These are phyloP conservation scores for Rhodosporidiobolus odoratus DNA, from an alignment of 768 basidiomycete species.

Conservation along the genomic window DNA sequence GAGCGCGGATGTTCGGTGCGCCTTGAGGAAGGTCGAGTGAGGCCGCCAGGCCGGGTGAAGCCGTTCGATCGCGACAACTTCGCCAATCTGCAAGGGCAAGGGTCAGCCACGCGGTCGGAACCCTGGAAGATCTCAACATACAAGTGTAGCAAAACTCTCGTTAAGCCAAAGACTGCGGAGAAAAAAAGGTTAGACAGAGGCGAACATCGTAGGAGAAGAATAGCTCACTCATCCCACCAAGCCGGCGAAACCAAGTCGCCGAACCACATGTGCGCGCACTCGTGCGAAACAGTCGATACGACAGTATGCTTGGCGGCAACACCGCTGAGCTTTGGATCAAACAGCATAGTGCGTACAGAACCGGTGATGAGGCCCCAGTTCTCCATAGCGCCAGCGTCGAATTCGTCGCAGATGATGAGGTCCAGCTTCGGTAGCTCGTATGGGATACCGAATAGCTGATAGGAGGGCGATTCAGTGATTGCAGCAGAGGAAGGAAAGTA, in stretches of 20 bases:
- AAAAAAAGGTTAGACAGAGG: too few relatives aligned
- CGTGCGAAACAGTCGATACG: conserved; percentile 15
- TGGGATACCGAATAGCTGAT: conserved; percentile 66
- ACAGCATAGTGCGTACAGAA: conserved; percentile 56
- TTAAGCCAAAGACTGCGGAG: conserved; percentile 45
- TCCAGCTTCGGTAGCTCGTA: conserved; percentile 16
- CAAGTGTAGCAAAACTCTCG: conserved; percentile 24
- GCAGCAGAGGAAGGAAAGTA: too few relatives aligned
- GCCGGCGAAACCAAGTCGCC: conserved; percentile 84
- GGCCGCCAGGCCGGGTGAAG: conserved; percentile 53
- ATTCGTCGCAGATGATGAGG: conserved; percentile 6
- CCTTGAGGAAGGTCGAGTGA: conserved; percentile 52
- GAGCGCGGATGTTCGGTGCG: conserved; percentile 3
- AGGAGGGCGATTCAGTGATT: too few relatives aligned
- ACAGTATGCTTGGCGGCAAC: conserved; percentile 60
- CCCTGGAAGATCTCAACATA: not conserved
- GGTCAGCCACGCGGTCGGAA: not conserved
- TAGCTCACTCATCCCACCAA: conserved; percentile 10
- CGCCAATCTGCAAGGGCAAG: conserved; percentile 53
- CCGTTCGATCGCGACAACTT: conserved; percentile 51
- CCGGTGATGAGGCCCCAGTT: conserved; percentile 6
- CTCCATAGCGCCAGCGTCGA: conserved; percentile 57
- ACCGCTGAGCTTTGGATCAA: conserved; percentile 67
- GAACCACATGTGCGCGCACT: conserved; percentile 42
- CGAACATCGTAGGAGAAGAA: not conserved